Conservation (phyloP, 495 filamentous ascomycete genomes). For the Aspergillus heteromorphus region DNA sequence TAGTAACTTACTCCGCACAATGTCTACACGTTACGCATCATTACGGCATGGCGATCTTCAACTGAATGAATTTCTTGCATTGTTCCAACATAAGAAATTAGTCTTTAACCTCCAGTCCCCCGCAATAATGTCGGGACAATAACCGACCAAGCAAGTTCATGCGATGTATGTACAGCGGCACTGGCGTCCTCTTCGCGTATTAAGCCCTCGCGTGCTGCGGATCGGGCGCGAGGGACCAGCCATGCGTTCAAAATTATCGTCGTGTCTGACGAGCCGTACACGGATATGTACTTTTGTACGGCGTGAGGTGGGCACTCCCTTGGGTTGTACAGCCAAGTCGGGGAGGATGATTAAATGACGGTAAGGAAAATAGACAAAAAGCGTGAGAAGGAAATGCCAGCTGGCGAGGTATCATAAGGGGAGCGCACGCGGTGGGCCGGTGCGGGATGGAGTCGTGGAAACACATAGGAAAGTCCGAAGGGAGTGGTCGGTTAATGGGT, state of each 20-base stretch:
- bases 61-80: slow-evolving; percentile 12
- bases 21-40: background rate
- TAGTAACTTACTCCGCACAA: background rate
- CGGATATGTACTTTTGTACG: slow-evolving; percentile 29
- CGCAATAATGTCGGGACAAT: slow-evolving; percentile 24
- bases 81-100: slow-evolving; percentile 28
- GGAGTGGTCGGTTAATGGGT: slow-evolving; percentile 12
- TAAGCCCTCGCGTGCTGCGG: slow-evolving; percentile 3
- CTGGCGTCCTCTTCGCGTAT: slow-evolving; percentile 16
- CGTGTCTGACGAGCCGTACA: slow-evolving; percentile 16
- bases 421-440: slow-evolving; percentile 15
- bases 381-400: slow-evolving; percentile 26
- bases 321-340: slow-evolving; percentile 31
- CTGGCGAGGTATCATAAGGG: slow-evolving; percentile 23
- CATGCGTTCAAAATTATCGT: slow-evolving; percentile 20
- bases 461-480: slow-evolving; percentile 29
- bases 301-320: slow-evolving; percentile 20
- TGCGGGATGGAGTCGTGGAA: slow-evolving; percentile 19
- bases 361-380: slow-evolving; percentile 23
- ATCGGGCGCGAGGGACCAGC: slow-evolving; percentile 7
- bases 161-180: slow-evolving; percentile 39
- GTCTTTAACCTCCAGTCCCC: slow-evolving; percentile 27
- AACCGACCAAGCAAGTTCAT: slow-evolving; percentile 17
- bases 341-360: slow-evolving; percentile 34
- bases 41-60: background rate